Percentiles rank a stretch among this genome's conserved stretches.
These are phyloP conservation scores for Aureobasidium lini DNA, from an alignment of 2,329 filamentous ascomycete genomes.

Conservation along the genomic window DNA sequence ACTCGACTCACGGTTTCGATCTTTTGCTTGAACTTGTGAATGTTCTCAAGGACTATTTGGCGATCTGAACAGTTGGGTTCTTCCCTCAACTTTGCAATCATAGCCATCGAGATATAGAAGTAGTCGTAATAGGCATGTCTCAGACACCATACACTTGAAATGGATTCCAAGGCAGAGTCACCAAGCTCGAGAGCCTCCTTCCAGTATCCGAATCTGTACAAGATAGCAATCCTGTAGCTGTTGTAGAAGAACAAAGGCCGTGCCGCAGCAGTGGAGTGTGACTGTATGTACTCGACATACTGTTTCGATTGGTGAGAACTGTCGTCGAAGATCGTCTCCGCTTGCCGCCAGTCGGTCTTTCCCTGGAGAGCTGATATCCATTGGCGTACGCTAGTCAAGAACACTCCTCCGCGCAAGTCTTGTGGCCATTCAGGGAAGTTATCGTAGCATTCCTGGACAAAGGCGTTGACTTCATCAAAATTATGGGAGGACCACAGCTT, in stretches of 20 bases:
- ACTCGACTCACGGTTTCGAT: slow-evolving; percentile 58
- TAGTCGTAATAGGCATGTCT: slow-evolving; percentile 35
- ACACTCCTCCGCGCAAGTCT: slow-evolving; percentile 63
- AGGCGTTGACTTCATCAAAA: slow-evolving; percentile 60
- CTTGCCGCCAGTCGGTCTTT: slow-evolving; percentile 52
- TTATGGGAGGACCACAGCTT: slow-evolving; percentile 65
- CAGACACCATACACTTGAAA: slow-evolving; percentile 38
- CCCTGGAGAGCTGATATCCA: slow-evolving; percentile 64
- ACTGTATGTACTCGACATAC: slow-evolving; percentile 46
- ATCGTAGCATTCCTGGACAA: slow-evolving; percentile 63
- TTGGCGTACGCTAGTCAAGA: slow-evolving; percentile 61
- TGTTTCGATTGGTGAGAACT: slow-evolving; percentile 54
- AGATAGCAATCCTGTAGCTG: slow-evolving; percentile 38
- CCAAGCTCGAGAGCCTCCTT: slow-evolving; percentile 37
- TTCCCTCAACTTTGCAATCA: slow-evolving; percentile 33
- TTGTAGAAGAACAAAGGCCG: slow-evolving; percentile 63
- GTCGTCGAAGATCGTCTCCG: slow-evolving; percentile 57
- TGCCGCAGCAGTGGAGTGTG: slow-evolving; percentile 49
- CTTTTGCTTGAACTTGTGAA: slow-evolving; percentile 50
- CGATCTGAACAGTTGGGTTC: slow-evolving; percentile 32
- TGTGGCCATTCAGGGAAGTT: slow-evolving; percentile 65
- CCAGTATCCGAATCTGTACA: slow-evolving; percentile 38
- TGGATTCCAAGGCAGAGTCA: slow-evolving; percentile 32
- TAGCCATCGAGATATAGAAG: slow-evolving; percentile 37
- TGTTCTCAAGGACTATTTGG: slow-evolving; percentile 43